Evolutionary conservation across 306 rosid genomes (phyloP), one percentile per base, ranked within the genome.

Genomic region (Styphnolobium japonicum): DNA sequence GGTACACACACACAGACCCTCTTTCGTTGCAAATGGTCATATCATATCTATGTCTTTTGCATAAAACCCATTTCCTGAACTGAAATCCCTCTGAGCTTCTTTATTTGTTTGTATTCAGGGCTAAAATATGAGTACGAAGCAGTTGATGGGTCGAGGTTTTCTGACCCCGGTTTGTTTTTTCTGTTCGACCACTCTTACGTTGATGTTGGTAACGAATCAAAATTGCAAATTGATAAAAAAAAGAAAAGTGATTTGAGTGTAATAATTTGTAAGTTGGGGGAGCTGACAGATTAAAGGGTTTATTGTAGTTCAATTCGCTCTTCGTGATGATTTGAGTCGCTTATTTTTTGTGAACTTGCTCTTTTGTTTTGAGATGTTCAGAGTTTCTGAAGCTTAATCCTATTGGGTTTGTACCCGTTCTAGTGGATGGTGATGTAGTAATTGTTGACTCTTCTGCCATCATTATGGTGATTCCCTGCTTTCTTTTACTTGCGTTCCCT

Each of bases 361-460:
- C 5, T 51, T 33, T 25, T 37, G 52, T 22, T 63, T 75, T 80
- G 43, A 27, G 14, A 22, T 67, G 63, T 57, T 14, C 25, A 89
- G 90, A 86, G 58, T 86, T 84, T 45, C 66, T 10, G 33, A 84
- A 84, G 83, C 49, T 90, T 19, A 88, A 86, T 68, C 90, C 89
- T 10, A 12, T 79, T 1, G 89, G 94, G 6, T 78, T 67, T 37
- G 89, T 88, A 18, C 92, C 90, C 2, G 88, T 63, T 23, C 88
- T 86, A 1, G 86, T 78, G 69, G 91, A 90, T 75, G 94, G 88
- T 57, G 80, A 85, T 58, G 0, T 74, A 3, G 78, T 73, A 1
- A 7, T 90, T 82, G 71, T 87, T 1, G 94, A 90, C 73, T 90
- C 92, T 57, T 65, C 70, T 63, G 92, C 92, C 73, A 90, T 90